Conservation (phyloP, 257 asterid species). For the Solanum medicagineum region DNA sequence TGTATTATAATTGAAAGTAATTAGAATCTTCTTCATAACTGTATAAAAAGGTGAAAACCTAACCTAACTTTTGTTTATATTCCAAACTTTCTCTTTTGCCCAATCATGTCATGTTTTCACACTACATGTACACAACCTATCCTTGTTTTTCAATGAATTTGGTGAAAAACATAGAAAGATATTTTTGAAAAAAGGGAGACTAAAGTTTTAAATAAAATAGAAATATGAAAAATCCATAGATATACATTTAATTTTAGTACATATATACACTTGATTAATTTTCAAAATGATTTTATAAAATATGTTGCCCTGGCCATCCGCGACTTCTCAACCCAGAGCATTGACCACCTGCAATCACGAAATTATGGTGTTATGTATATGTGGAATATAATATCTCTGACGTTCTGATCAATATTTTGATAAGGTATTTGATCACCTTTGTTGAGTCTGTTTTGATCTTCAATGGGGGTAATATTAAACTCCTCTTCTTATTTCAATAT, state of each 20-base stretch:
- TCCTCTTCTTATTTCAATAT: neutral
- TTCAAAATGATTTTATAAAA: neutral
- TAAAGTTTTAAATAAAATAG: neutral
- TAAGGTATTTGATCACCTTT: neutral
- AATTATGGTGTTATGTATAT: neutral
- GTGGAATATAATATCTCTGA: neutral
- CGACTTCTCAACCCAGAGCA: neutral
- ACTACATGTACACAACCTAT: neutral
- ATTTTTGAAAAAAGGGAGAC: neutral
- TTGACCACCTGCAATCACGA: neutral
- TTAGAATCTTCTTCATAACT: neutral
- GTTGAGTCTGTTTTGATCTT: neutral
- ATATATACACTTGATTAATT: neutral
- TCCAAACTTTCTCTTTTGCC: neutral
- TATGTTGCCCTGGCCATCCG: neutral
- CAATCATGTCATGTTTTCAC: neutral
- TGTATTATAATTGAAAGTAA: neutral
- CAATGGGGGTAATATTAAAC: neutral
- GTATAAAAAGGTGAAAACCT: neutral
- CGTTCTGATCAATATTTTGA: neutral
- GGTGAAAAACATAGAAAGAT: conserved; percentile 13
- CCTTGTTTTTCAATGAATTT: neutral
- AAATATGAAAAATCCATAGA: neutral
- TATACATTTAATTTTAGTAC: neutral
- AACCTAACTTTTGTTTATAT: neutral